Conservation (phyloP, 129 eudicot species). For the Tagetes patula region DNA sequence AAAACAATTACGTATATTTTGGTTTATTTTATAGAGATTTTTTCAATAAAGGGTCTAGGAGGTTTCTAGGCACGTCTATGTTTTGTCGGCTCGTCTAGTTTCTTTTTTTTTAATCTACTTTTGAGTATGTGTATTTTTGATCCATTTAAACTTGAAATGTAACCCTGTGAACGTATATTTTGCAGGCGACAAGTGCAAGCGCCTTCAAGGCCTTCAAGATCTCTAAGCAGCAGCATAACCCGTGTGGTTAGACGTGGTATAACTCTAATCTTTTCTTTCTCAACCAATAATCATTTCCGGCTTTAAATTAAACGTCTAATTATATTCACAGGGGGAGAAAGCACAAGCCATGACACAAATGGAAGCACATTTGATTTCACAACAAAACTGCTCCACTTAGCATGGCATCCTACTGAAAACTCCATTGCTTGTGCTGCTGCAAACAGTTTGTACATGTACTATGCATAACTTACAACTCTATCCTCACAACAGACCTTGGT, state of each 20-base stretch:
- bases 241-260: slow-evolving; percentile 94
- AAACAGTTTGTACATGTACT: slow-evolving; percentile 98
- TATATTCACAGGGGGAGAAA: slow-evolving; percentile 59
- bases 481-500: not conserved
- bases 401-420: slow-evolving; percentile 98
- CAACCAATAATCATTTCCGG: not conserved
- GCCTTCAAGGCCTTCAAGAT: slow-evolving; percentile 56
- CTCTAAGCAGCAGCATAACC: slow-evolving; percentile 70
- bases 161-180: not conserved
- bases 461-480: slow-evolving; percentile 51
- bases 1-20: not conserved
- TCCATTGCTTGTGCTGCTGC: slow-evolving; percentile 99
- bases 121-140: not conserved
- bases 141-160: not conserved
- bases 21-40: not conserved
- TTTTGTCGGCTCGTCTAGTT: not conserved
- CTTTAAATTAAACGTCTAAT: not conserved
- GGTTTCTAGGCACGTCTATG: not conserved
- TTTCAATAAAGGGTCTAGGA: no score
- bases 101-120: not conserved
- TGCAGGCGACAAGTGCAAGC: slow-evolving; percentile 83
- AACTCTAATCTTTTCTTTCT: slow-evolving; percentile 6
- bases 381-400: slow-evolving; percentile 88
- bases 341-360: slow-evolving; percentile 72
- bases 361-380: slow-evolving; percentile 94